Base-by-base conservation (phyloP, 1,284 basidiomycete genomes). In the Pulveroboletus sp. region DNA sequence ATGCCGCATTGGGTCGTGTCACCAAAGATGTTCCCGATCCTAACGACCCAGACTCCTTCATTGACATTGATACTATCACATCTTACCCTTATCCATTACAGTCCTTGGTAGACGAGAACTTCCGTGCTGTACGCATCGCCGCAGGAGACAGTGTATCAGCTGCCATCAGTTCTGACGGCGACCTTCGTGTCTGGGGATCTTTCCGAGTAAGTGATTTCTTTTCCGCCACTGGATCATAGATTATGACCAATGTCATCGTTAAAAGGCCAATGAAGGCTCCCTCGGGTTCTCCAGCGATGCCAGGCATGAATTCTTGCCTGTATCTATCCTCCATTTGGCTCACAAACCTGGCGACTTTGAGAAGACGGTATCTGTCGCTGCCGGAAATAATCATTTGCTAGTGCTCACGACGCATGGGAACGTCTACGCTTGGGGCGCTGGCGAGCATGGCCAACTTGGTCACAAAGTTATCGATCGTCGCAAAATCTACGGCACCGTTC, bases 171-270 rank as follows among this genome's bases (percentile, higher is more conserved):
- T 80, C 82, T 56, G 77, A 86, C 54, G 94, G 95, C 43, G 85
- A 91, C 58, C 74, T 97, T 26, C 79, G 89, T 51, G 90, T 91
- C 15, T 98, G 95, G 95, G 95, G 95, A 39, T 89, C 88, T 53
- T 98, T 97, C 78, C 81, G 93, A 46, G 95, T 95, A 71, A 67
- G 91, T 78, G 39, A 48, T 24, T 47, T 40, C 42, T 10, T 19
- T 54, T 45, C 47, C 12, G 52, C 32, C 53, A 45, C 47, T 50
- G 50, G 26, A 53, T 53, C 33, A 37, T 26, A 56, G 50, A 54
- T 57, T 19, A 29, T 50, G 17, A 67, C 41, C n/a, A 45, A 19
- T 46, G 32, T 50, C 37, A 54, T 62, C 63, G 50, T 46, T 52
- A 33, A 24, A 58, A 87, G 84, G 83, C 79, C 46, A 87, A 87